phyloP scores from a whole-genome alignment of 176 grass and related monocot species.

The Rhynchospora pubera region DNA sequence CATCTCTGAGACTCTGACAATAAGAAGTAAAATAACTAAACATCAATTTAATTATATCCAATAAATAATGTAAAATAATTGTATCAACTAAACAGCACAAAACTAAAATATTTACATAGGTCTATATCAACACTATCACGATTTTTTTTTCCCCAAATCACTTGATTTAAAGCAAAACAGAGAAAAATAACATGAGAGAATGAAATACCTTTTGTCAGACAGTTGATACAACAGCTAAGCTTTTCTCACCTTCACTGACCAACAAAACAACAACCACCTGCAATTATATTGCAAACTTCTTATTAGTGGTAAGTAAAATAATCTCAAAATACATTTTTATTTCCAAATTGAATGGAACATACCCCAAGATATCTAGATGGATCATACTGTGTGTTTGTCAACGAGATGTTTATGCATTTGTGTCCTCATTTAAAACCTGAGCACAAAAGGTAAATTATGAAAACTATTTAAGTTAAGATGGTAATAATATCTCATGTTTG shows the following conservation, averaged over 20 bases:
- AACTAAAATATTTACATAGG: too few species aligned
- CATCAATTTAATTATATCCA: too few species aligned
- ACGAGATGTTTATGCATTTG: slow-evolving; percentile 53
- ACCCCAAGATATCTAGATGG: slow-evolving; percentile 80
- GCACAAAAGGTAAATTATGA: slow-evolving; percentile 13
- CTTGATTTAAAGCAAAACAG: background rate
- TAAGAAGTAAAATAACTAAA: too few species aligned
- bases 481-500: background rate
- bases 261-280: slow-evolving; percentile 78
- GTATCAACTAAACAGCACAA: too few species aligned
- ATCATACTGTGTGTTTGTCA: slow-evolving; percentile 60
- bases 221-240: slow-evolving; percentile 79
- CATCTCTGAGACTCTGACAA: too few species aligned
- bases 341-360: slow-evolving; percentile 23
- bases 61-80: too few species aligned
- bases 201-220: slow-evolving; percentile 81
- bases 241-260: slow-evolving; percentile 88
- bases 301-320: slow-evolving; percentile 17
- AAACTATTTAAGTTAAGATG: slow-evolving; percentile 11
- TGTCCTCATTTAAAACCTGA: slow-evolving; percentile 86
- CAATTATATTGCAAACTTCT: background rate
- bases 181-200: slow-evolving; percentile 10
- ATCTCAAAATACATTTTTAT: slow-evolving; percentile 15
- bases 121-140: too few species aligned
- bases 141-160: background rate